These are phyloP conservation scores for Trametes cinnabarina DNA, from an alignment of 768 basidiomycete species.

Conservation along the genomic window DNA sequence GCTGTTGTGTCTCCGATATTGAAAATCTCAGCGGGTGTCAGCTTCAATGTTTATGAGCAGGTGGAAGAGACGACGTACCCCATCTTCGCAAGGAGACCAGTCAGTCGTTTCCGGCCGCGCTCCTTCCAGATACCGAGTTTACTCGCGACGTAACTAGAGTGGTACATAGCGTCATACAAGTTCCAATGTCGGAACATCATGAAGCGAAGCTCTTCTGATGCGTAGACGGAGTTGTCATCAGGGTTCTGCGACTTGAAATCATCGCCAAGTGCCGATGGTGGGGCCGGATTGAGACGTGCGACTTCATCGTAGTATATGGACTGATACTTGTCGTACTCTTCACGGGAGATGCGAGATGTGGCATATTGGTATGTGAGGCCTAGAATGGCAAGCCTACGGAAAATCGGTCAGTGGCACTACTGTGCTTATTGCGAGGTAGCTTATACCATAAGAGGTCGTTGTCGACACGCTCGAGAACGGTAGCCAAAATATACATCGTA, in stretches of 20 bases:
- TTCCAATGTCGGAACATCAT: constrained; percentile 98
- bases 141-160: constrained; percentile 93
- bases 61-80: constrained; percentile 55
- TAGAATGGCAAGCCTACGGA: constrained; percentile 81
- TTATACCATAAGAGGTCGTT: constrained; percentile 87
- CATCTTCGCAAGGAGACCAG: constrained; percentile 96
- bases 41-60: not conserved
- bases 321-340: constrained; percentile 80
- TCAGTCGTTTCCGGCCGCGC: constrained; percentile 82
- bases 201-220: constrained; percentile 89
- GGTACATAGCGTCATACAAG: constrained; percentile 96
- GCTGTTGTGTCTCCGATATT: constrained; percentile 89
- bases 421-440: not conserved
- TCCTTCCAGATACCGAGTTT: constrained; percentile 98
- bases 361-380: constrained; percentile 93
- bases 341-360: constrained; percentile 82
- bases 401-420: not conserved
- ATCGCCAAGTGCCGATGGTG: constrained; percentile 39
- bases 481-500: constrained; percentile 86
- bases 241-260: constrained; percentile 59
- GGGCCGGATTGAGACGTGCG: constrained; percentile 77
- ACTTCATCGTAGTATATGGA: constrained; percentile 88
- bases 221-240: constrained; percentile 80
- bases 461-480: constrained; percentile 86
- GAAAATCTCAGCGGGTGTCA: constrained; percentile 65